These are phyloP conservation scores for Dactylellina drechsleri DNA, from an alignment of 2,329 filamentous ascomycete genomes.

Conservation along the genomic window DNA sequence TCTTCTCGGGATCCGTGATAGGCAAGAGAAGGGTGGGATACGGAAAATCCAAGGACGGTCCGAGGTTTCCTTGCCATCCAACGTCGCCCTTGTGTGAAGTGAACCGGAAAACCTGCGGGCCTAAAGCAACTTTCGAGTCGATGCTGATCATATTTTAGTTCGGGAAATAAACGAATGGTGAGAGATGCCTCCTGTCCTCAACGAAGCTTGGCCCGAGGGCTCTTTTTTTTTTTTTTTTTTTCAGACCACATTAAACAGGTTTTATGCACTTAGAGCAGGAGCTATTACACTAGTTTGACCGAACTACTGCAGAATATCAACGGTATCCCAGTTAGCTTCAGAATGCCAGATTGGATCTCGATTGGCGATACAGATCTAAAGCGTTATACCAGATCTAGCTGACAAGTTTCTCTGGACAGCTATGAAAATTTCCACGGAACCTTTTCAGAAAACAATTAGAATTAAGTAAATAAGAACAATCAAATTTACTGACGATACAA, in stretches of 20 bases:
- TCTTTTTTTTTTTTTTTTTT: background rate
- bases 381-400: conserved; percentile 28
- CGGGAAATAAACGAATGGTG: conserved; percentile 28
- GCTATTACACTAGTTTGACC: conserved; percentile 7
- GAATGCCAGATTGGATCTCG: conserved; percentile 51
- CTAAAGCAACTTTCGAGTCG: conserved; percentile 25
- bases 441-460: background rate
- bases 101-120: conserved; percentile 23
- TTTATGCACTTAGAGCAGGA: conserved; percentile 13
- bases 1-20: conserved; percentile 32
- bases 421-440: conserved; percentile 8
- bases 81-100: conserved; percentile 22
- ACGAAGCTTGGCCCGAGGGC: conserved; percentile 3
- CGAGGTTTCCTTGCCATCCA: conserved; percentile 34
- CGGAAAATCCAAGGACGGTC: conserved; percentile 33
- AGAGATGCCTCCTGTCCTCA: background rate
- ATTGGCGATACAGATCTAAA: conserved; percentile 54
- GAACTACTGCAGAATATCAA: conserved; percentile 14
- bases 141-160: conserved; percentile 32
- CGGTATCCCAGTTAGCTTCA: conserved; percentile 32
- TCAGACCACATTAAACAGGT: conserved; percentile 22
- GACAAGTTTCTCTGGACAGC: background rate
- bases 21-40: conserved; percentile 33
- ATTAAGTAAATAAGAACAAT: no score
- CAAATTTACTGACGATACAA: no score